Evolutionary conservation across 192 early-diverging fungal genomes (phyloP).

Genomic region (Coemansia sp.): DNA sequence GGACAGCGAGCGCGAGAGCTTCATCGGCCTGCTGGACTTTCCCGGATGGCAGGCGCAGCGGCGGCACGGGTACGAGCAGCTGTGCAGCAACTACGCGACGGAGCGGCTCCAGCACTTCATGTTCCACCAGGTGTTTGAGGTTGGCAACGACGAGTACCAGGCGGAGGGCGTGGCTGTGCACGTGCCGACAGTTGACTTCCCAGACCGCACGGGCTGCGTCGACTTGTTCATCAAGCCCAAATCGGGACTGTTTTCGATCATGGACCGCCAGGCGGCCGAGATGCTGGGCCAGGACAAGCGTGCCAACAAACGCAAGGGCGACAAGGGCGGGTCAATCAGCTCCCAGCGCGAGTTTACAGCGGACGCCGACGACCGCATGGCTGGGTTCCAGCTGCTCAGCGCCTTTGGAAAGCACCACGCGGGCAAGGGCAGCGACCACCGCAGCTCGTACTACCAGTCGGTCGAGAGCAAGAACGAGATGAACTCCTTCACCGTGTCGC

Average conservation of each 20-base stretch:
- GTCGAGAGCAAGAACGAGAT: conserved; percentile 57
- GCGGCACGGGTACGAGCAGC: conserved; percentile 59
- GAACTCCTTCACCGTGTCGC: conserved; percentile 50
- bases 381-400: conserved; percentile 50
- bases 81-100: conserved; percentile 85
- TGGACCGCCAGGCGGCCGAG: conserved; percentile 66
- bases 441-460: conserved; percentile 36
- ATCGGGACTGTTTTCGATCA: conserved; percentile 74
- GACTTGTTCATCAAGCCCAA: conserved; percentile 70
- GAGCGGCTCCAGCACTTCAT: conserved; percentile 84
- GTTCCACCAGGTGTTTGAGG: conserved; percentile 72
- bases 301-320: neutral
- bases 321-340: conserved; percentile 24
- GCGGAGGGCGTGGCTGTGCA: conserved; percentile 60
- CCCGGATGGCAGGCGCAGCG: conserved; percentile 68
- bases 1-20: conserved; percentile 62
- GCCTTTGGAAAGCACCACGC: conserved; percentile 50
- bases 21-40: conserved; percentile 85
- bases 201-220: conserved; percentile 69
- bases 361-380: conserved; percentile 37
- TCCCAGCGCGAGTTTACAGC: conserved; percentile 45
- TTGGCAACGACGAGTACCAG: conserved; percentile 61
- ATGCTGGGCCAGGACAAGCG: conserved; percentile 35
- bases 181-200: conserved; percentile 59
- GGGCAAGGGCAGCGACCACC: conserved; percentile 26